Evolutionary conservation across 2,329 filamentous ascomycete genomes (phyloP), one percentile per base, ranked within the genome.

Genomic region (Ophiostoma australiae): DNA sequence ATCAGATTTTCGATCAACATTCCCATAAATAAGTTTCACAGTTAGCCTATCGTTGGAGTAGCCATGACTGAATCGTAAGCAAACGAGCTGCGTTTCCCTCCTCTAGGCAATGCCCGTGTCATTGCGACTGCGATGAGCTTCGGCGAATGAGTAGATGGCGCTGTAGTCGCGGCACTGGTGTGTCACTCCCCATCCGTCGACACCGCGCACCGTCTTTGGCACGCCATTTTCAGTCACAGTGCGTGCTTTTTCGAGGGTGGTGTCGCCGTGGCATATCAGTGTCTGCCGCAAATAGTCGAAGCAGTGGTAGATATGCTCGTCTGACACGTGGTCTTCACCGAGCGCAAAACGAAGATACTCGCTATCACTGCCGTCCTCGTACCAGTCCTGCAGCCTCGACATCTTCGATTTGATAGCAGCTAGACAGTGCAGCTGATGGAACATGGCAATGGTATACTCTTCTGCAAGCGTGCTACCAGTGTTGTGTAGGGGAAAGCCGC

Each of bases 281-380:
- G 52, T 15, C 52, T 58, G 52, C 3, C 52, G 52, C 23, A 23
- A 58, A 27, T 58, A 58, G 23, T 58, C n/a, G 27, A 27, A 58
- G 10, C 52, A 58, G 52, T 58, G 52, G 52, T 58, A 58, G 23
- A 58, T 58, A n/a, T 58, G 52, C 52, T 58, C 52, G 8, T 58
- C n/a, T 27, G 52, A 58, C 17, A 48, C 44, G 0, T 48, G 44
- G 7, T 48, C 44, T 48, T 48, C 17, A n/a, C 44, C 44, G 4
- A 48, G 44, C 5, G 44, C 44, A 17, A 48, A 48, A n/a, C 44
- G 11, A 7, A 48, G 44, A 48, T 48, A 48, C 17, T 48, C 44
- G 44, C 6, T 48, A n/a, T 48, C 44, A 48, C 17, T 48, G 17
- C 44, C 44, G 44, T 17, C 5, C 17, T n/a, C 17, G 20, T 48